phyloP scores from a whole-genome alignment of 2,329 filamentous ascomycete genomes.

The Colletotrichum spinosum region DNA sequence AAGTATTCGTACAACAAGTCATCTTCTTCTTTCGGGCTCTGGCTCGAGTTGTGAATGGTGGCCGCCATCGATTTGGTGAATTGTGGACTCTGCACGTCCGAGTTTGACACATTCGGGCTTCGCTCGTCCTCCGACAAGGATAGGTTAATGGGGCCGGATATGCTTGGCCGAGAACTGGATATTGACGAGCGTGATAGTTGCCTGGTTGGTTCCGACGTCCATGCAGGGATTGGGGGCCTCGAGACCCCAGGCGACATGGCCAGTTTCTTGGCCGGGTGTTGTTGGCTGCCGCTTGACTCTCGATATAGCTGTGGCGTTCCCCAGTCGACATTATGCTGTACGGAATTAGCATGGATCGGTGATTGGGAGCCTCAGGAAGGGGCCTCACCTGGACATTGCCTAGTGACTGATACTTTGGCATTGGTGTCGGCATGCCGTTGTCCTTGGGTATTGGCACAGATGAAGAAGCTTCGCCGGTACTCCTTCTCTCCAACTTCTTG shows the following conservation, averaged over 20 bases:
- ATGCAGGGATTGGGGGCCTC: slow-evolving; percentile 66
- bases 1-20: slow-evolving; percentile 96
- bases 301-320: slow-evolving; percentile 51
- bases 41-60: slow-evolving; percentile 54
- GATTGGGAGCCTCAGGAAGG: no score
- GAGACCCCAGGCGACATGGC: slow-evolving; percentile 63
- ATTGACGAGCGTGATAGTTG: slow-evolving; percentile 5
- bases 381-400: slow-evolving; percentile 49
- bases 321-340: slow-evolving; percentile 58
- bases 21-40: slow-evolving; percentile 78
- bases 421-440: slow-evolving; percentile 33
- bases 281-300: slow-evolving; percentile 53
- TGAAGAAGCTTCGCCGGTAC: slow-evolving; percentile 46
- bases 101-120: slow-evolving; percentile 63
- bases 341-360: slow-evolving; percentile 31
- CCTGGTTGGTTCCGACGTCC: slow-evolving; percentile 51
- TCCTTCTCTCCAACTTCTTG: slow-evolving; percentile 59
- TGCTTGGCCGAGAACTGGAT: slow-evolving; percentile 34
- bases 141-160: slow-evolving; percentile 59
- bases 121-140: slow-evolving; percentile 71
- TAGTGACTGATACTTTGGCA: slow-evolving; percentile 45
- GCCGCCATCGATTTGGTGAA: slow-evolving; percentile 52
- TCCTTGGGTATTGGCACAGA: slow-evolving; percentile 37
- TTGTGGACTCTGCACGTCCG: slow-evolving; percentile 64
- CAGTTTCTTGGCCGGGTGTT: slow-evolving; percentile 64